Conservation (phyloP, 345 rosid genomes). For the Turnera subulata region DNA sequence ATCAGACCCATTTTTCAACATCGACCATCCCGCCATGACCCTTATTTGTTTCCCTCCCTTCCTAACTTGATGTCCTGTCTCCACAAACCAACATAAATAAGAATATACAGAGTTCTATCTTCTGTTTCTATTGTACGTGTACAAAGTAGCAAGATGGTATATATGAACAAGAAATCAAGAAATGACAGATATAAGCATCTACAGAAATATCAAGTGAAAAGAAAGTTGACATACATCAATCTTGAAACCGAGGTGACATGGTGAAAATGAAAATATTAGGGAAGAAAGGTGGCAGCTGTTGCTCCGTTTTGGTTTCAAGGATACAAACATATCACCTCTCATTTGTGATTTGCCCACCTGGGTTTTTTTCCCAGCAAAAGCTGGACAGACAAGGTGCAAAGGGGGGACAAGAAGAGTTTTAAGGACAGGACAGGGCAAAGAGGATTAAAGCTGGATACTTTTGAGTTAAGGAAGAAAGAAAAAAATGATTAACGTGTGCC, state of each 20-base stretch:
- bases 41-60: neutral
- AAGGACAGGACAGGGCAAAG: neutral
- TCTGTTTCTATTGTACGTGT: no score
- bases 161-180: no score
- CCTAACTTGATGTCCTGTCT: neutral
- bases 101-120: no score
- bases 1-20: constrained; percentile 32
- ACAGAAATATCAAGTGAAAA: no score
- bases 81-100: constrained; percentile 8
- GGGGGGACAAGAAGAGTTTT: no score
- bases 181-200: no score
- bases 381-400: neutral
- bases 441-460: constrained; percentile 10
- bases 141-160: no score
- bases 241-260: no score
- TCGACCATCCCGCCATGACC: constrained; percentile 59
- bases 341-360: constrained; percentile 6
- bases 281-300: neutral
- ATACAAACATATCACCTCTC: constrained; percentile 9
- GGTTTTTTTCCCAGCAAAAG: constrained; percentile 17
- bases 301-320: constrained; percentile 1
- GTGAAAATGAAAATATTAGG: no score
- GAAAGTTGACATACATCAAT: no score
- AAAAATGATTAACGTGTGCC: constrained; percentile 16
- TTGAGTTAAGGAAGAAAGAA: neutral